Conservation (phyloP, 768 basidiomycete genomes). For the Ramaria sp. region DNA sequence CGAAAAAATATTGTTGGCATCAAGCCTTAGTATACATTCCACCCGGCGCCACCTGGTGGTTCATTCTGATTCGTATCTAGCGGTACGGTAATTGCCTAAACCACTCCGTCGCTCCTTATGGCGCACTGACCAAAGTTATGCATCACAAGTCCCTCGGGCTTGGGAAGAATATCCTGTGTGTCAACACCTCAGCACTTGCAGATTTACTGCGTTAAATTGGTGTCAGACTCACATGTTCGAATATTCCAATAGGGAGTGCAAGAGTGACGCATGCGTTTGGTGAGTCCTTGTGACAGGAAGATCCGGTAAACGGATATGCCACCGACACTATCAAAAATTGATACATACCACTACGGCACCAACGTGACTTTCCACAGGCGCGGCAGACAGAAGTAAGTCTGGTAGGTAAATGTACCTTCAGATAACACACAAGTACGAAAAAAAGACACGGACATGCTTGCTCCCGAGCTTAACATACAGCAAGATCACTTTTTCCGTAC, state of each 20-base stretch:
- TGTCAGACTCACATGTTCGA: slow-evolving; percentile 45
- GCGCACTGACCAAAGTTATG: slow-evolving; percentile 55
- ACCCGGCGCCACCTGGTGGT: too few relatives aligned
- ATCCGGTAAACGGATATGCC: not conserved
- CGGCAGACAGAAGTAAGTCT: slow-evolving; percentile 61
- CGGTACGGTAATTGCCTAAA: slow-evolving; percentile 16
- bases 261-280: slow-evolving; percentile 73
- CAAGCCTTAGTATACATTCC: too few relatives aligned
- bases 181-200: not conserved
- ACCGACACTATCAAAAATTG: not conserved
- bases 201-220: not conserved
- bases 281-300: slow-evolving; percentile 37
- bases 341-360: slow-evolving; percentile 56
- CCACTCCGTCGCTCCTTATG: slow-evolving; percentile 49
- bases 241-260: slow-evolving; percentile 67
- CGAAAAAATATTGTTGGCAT: too few relatives aligned
- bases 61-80: too few relatives aligned
- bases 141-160: slow-evolving; percentile 49
- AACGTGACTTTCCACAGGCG: slow-evolving; percentile 59
- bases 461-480: slow-evolving; percentile 43
- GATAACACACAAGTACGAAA: not conserved
- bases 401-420: not conserved
- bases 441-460: slow-evolving; percentile 46
- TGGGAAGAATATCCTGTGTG: slow-evolving; percentile 54
- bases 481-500: not conserved